These are phyloP conservation scores for apple (Malus domestica) DNA, from an alignment of 306 rosid species.

Conservation along the genomic window ASM211411v1 NC_041803.1:22394001-22394500, in stretches of 20 bases:
- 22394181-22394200: constrained; percentile 45
- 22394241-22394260: constrained; percentile 49
- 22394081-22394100: constrained; percentile 91
- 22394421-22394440: constrained; percentile 83
- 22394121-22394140: constrained; percentile 35
- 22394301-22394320: constrained; percentile 65
- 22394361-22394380: constrained; percentile 71
- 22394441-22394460: constrained; percentile 70
- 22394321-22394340: constrained; percentile 25
- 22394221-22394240: constrained; percentile 87
- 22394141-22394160: constrained; percentile 56
- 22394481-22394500: constrained; percentile 22
- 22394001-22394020: constrained; percentile 39
- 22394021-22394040: constrained; percentile 44
- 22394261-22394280: constrained; percentile 80
- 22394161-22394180: constrained; percentile 1
- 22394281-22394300: constrained; percentile 62
- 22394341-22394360: constrained; percentile 56
- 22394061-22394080: constrained; percentile 89
- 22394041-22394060: constrained; percentile 79
- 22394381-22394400: constrained; percentile 42
- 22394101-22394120: constrained; percentile 68
- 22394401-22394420: constrained; percentile 62
- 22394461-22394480: constrained; percentile 72
- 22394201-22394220: constrained; percentile 95